Conservation (phyloP, 2,329 filamentous ascomycete species). For the Raffaelea albimanens region DNA sequence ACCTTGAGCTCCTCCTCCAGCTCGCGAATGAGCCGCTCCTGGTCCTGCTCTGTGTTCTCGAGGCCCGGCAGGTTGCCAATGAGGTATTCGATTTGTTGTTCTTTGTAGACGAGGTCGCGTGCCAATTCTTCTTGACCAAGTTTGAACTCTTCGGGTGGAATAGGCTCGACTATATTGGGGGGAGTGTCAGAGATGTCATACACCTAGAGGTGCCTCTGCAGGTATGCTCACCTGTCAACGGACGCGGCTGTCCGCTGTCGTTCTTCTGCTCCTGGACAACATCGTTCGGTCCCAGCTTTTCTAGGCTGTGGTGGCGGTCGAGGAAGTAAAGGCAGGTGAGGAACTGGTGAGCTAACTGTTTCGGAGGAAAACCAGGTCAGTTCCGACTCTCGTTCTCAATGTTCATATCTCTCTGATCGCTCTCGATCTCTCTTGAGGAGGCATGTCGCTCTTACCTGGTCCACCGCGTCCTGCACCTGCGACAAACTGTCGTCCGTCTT, state of each 20-base stretch:
- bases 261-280: constrained; percentile 47
- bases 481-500: constrained; percentile 67
- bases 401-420: background rate
- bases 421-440: no score
- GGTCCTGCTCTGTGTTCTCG: constrained; percentile 68
- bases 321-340: constrained; percentile 58
- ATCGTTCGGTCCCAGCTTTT: constrained; percentile 47
- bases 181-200: no score
- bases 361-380: constrained; percentile 2
- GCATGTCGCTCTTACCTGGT: constrained; percentile 62
- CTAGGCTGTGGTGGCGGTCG: constrained; percentile 58
- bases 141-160: constrained; percentile 54
- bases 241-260: constrained; percentile 10
- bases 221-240: constrained; percentile 9
- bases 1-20: constrained; percentile 56
- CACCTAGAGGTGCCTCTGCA: no score
- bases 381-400: background rate
- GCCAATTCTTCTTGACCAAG: constrained; percentile 64
- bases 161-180: constrained; percentile 49
- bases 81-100: constrained; percentile 73
- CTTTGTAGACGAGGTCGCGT: constrained; percentile 66
- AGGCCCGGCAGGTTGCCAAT: constrained; percentile 68
- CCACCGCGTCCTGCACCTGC: constrained; percentile 76
- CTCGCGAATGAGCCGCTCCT: constrained; percentile 57
- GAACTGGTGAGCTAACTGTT: constrained; percentile 58